Percentiles rank a stretch among this genome's conserved stretches.
Evolutionary conservation across 768 basidiomycete genomes (phyloP).

Genomic region (Tylopilus subfusipes): DNA sequence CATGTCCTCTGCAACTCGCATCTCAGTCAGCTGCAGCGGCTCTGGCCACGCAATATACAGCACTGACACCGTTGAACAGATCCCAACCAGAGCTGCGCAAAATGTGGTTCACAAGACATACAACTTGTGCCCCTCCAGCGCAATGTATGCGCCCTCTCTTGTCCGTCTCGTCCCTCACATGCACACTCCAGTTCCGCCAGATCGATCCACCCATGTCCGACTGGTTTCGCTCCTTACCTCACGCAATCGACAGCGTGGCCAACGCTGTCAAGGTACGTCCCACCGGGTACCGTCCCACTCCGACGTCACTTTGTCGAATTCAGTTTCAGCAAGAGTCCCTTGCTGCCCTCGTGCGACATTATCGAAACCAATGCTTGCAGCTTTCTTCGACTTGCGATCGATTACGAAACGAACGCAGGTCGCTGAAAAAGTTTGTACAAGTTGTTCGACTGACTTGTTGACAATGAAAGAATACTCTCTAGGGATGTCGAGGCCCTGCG

Average conservation of each 20-base stretch:
- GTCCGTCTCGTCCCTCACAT: not conserved
- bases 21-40: conserved; percentile 53
- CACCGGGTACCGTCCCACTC: not conserved
- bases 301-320: not conserved
- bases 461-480: not conserved
- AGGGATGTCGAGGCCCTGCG: conserved; percentile 51
- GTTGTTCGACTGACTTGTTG: conserved; percentile 3
- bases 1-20: conserved; percentile 85
- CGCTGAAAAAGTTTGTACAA: conserved; percentile 51
- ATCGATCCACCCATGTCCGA: conserved; percentile 79
- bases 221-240: conserved; percentile 70
- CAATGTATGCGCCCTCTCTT: conserved; percentile 46
- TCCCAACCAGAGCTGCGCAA: conserved; percentile 69
- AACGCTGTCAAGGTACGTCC: conserved; percentile 59
- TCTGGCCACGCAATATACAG: not conserved
- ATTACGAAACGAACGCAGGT: conserved; percentile 38
- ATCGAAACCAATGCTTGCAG: conserved; percentile 55
- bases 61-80: conserved; percentile 36
- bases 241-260: conserved; percentile 59
- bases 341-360: conserved; percentile 62
- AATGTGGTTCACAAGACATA: conserved; percentile 60
- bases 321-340: conserved; percentile 82
- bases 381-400: conserved; percentile 32
- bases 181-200: conserved; percentile 44
- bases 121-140: conserved; percentile 70